Evolutionary conservation across 2,329 filamentous ascomycete genomes (phyloP), one percentile per base, ranked within the genome.

Genomic region (Arthrobotrys sphaeroides): DNA sequence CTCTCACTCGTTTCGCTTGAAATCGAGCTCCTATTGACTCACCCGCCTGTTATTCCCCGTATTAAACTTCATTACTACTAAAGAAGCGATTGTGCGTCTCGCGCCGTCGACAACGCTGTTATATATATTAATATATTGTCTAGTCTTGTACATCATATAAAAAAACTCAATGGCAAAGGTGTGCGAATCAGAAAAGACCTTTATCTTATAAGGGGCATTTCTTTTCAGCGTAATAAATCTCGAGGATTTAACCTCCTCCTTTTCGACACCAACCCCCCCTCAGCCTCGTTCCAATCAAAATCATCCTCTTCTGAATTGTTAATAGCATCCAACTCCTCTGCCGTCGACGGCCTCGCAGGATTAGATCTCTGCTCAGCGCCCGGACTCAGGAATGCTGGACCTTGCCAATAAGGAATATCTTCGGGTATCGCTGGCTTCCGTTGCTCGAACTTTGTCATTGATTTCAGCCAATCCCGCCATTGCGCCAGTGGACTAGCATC

Each of bases 241-340:
- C 1, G n/a, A 40, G 55, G 31, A 38, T 53, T 61, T 10, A 22
- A 7, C 12, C 51, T 62, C 24, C 13, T 53, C 53, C 42, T 69
- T 45, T 62, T 61, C 12, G 9, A 5, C 1, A 53, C 43, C 22
- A 61, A 36, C 3, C 9, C 26, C 7, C 16, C 18, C 26, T 69
- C 66, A 18, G 16, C 66, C 1, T 60, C 65, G 16, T 68, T 28
- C 51, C 65, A 68, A 1, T 60, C 53, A 13, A 10, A 13, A 42
- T 68, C 65, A n/a, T 51, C 51, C 10, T 60, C 13, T 16, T 68
- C 9, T 6, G 42, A 22, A 16, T 60, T 42, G 3, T 22, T 16
- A 0, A 24, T 9, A 26, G 20, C 12, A 3, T 49, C 22, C 6
- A 60, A 1, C 5, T 60, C 28, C 13, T 60, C 28, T 7, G 5